Percentiles rank a stretch among this genome's conserved stretches.
Evolutionary conservation across 148 eudicot genomes (phyloP).

Genomic region (Camellia japonica): DNA sequence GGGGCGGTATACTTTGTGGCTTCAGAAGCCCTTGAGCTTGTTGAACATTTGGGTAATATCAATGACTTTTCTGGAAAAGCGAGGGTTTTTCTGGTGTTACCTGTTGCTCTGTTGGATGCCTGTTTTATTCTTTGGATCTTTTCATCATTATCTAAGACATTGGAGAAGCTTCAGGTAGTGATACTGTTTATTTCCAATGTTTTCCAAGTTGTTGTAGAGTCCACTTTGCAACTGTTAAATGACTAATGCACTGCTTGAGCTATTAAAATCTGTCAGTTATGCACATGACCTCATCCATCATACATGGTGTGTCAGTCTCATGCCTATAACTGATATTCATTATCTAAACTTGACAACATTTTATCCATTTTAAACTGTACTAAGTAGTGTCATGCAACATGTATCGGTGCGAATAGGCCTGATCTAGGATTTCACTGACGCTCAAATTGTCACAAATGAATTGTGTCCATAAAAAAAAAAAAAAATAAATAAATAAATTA

Average conservation of each 20-base stretch:
- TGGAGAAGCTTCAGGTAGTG: slow-evolving; percentile 92
- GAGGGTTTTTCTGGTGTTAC: slow-evolving; percentile 71
- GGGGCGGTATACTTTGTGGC: slow-evolving; percentile 73
- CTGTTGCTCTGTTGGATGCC: slow-evolving; percentile 83
- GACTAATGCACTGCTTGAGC: background rate
- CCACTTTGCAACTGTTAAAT: background rate
- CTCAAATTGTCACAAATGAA: background rate
- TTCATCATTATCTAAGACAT: slow-evolving; percentile 74
- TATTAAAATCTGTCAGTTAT: background rate
- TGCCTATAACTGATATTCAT: background rate
- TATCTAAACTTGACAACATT: background rate
- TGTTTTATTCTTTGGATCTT: slow-evolving; percentile 89
- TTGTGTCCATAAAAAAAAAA: background rate
- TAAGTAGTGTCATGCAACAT: background rate
- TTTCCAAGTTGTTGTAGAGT: background rate
- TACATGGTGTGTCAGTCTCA: background rate
- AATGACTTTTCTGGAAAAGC: slow-evolving; percentile 87
- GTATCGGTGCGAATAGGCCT: background rate
- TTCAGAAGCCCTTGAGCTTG: slow-evolving; percentile 89
- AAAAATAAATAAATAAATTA: no score
- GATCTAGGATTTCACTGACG: background rate
- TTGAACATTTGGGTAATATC: slow-evolving; percentile 85
- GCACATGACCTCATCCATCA: background rate
- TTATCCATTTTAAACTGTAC: background rate
- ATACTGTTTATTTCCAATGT: background rate